Conservation (phyloP, 306 rosid genomes). For the Vigna radiata region DNA sequence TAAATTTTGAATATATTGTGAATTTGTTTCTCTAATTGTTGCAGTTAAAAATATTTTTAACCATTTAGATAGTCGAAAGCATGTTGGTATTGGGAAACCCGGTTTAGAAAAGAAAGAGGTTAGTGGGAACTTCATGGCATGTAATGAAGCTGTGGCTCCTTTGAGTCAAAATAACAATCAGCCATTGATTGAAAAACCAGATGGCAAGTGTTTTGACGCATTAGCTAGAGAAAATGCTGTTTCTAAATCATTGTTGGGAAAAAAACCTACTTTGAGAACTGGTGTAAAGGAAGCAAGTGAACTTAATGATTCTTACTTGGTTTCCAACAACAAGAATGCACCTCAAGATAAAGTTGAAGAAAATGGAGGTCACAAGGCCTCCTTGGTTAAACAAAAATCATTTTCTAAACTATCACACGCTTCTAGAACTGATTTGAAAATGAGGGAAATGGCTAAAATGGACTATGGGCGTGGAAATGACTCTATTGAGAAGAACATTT, state of each 20-base stretch:
- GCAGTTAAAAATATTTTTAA: conserved; percentile 81
- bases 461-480: neutral
- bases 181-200: conserved; percentile 40
- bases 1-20: conserved; percentile 44
- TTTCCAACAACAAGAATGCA: neutral
- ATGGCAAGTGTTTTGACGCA: conserved; percentile 37
- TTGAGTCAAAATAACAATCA: conserved; percentile 41
- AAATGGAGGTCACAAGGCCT: conserved; percentile 34
- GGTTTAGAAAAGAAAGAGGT: conserved; percentile 55
- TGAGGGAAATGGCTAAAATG: neutral
- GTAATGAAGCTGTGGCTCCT: conserved; percentile 47
- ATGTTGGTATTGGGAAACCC: conserved; percentile 43
- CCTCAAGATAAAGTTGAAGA: conserved; percentile 35
- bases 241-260: conserved; percentile 44
- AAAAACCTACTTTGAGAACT: conserved; percentile 37
- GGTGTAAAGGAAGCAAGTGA: conserved; percentile 30
- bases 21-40: conserved; percentile 54
- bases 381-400: conserved; percentile 47
- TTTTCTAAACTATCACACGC: conserved; percentile 26
- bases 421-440: conserved; percentile 1
- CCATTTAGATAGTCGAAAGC: conserved; percentile 61
- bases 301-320: neutral
- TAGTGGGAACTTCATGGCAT: conserved; percentile 41
- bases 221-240: conserved; percentile 48
- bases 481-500: neutral